A percentile compares a stretch with the other conserved stretches of the same genome.
These are phyloP conservation scores for Bolboschoenus planiculmis DNA, from an alignment of 176 grass and related monocot species.

Conservation along the genomic window DNA sequence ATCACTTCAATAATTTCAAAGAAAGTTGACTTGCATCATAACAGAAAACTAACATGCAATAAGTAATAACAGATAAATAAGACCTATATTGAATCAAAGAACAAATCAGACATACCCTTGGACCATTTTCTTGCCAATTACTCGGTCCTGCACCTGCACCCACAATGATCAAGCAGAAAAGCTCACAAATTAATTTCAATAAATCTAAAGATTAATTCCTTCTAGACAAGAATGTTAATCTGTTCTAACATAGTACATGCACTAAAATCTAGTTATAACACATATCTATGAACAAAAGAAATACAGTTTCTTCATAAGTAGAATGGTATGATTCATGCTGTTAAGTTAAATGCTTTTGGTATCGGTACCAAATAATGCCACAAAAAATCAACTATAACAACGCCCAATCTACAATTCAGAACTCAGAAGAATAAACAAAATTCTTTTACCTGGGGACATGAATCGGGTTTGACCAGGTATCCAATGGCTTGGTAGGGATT, in stretches of 20 bases:
- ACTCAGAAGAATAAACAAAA: not conserved
- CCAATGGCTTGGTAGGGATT: not conserved
- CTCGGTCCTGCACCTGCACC: constrained; percentile 1
- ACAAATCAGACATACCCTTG: not conserved
- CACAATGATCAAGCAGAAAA: not conserved
- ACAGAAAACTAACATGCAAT: not conserved
- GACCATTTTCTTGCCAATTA: not conserved
- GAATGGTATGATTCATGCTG: not conserved
- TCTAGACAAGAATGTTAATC: not conserved
- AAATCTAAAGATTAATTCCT: not conserved
- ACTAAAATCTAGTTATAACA: not conserved
- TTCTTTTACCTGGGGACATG: constrained; percentile 3
- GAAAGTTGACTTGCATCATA: not conserved
- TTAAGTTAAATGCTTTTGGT: not conserved
- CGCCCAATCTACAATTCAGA: not conserved
- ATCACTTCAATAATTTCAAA: not conserved
- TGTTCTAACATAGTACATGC: not conserved
- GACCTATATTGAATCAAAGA: not conserved
- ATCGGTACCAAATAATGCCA: not conserved
- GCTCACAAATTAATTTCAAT: not conserved
- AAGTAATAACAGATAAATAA: not conserved
- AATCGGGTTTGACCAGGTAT: constrained; percentile 5
- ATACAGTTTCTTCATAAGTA: not conserved
- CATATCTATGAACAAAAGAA: not conserved
- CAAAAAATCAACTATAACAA: not conserved